These are phyloP conservation scores for Annulohypoxylon bovei DNA, from an alignment of 495 filamentous ascomycete genomes.

Conservation along the genomic window DNA sequence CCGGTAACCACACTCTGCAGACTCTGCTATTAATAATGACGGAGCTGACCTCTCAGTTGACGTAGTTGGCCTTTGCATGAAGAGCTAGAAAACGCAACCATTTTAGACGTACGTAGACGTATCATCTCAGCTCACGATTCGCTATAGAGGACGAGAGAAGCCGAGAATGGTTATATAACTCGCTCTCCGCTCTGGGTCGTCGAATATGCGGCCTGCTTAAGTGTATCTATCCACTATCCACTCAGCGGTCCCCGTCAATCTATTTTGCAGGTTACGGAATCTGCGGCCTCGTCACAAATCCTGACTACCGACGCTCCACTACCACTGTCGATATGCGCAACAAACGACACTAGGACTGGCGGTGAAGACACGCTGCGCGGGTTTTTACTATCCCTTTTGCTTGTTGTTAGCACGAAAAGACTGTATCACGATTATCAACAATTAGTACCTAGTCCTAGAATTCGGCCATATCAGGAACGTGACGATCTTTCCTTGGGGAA, in stretches of 20 bases:
- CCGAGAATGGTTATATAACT: conserved; percentile 4
- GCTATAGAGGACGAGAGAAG: conserved; percentile 12
- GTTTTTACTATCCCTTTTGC: conserved; percentile 6
- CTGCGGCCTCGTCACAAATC: conserved; percentile 43
- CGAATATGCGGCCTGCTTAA: conserved; percentile 30
- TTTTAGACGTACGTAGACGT: not conserved
- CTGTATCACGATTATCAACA: conserved; percentile 9
- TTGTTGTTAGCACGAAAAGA: conserved; percentile 10
- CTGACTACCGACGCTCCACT: conserved; percentile 33
- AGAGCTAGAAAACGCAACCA: conserved; percentile 9
- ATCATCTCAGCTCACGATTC: conserved; percentile 13
- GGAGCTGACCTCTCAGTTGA: conserved; percentile 24
- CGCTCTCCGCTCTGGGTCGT: conserved; percentile 20
- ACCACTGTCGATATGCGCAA: conserved; percentile 36
- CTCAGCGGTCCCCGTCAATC: conserved; percentile 33
- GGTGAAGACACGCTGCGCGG: conserved; percentile 29
- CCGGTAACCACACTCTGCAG: conserved; percentile 11
- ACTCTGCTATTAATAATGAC: conserved; percentile 42
- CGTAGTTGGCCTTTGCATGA: conserved; percentile 14
- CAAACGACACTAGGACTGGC: conserved; percentile 37
- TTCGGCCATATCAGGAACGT: not conserved
- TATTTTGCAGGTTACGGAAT: conserved; percentile 36
- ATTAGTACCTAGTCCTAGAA: conserved; percentile 24
- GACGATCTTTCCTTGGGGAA: conserved; percentile 7
- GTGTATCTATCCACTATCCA: conserved; percentile 19